Evolutionary conservation across 192 early-diverging fungal species (phyloP).

Genomic region (Thamnidium elegans): DNA sequence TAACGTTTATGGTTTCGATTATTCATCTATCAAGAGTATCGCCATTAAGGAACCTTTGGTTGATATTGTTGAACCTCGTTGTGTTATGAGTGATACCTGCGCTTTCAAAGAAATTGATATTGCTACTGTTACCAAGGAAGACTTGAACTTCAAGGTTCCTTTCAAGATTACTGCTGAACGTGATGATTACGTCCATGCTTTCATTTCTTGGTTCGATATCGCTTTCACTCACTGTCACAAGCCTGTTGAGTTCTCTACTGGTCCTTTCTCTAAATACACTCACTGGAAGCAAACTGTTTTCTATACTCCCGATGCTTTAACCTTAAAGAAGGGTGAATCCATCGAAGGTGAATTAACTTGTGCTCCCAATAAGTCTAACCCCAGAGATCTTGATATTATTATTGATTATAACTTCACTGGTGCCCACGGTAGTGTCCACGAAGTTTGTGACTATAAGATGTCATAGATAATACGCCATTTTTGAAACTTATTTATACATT

Average conservation of each 20-base stretch:
- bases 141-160: conserved; percentile 78
- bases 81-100: conserved; percentile 76
- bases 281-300: conserved; percentile 99
- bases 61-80: conserved; percentile 89
- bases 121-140: conserved; percentile 86
- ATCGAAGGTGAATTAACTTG: conserved; percentile 56
- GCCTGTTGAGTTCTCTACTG: conserved; percentile 75
- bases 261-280: conserved; percentile 86
- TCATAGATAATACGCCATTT: conserved; percentile 3
- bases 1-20: conserved; percentile 96
- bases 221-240: conserved; percentile 91
- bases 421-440: conserved; percentile 16
- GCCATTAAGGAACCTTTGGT: conserved; percentile 91
- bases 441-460: conserved; percentile 37
- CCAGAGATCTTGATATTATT: conserved; percentile 90
- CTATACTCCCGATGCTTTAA: conserved; percentile 75
- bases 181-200: conserved; percentile 89
- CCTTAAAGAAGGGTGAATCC: conserved; percentile 68
- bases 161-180: conserved; percentile 76
- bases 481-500: neutral
- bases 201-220: conserved; percentile 97
- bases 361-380: conserved; percentile 76
- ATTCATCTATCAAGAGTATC: conserved; percentile 87
- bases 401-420: conserved; percentile 72
- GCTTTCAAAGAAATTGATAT: conserved; percentile 69